Evolutionary conservation across 441 rosid species (phyloP).

Genomic region (Codiaeum variegatum): DNA sequence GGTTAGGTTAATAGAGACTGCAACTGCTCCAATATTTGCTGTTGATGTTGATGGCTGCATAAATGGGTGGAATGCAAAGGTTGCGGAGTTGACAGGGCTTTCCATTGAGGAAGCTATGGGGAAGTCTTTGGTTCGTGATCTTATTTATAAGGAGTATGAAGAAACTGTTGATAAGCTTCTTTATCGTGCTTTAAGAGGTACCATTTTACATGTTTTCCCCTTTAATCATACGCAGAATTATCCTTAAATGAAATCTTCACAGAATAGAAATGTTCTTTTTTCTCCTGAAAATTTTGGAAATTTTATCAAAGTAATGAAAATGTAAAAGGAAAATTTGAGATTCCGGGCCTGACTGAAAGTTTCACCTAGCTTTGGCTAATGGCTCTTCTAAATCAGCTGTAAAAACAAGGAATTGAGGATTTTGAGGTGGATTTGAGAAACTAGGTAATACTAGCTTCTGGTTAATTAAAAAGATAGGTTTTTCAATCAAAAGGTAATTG

Average conservation of each 20-base stretch:
- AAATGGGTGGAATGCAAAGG: constrained; percentile 96
- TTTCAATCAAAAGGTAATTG: neutral
- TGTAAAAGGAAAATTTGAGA: constrained; percentile 3
- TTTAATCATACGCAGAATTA: constrained; percentile 8
- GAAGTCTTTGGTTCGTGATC: constrained; percentile 78
- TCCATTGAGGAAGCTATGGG: constrained; percentile 94
- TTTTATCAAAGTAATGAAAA: constrained; percentile 2
- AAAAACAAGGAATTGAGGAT: neutral
- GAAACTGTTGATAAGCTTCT: constrained; percentile 73
- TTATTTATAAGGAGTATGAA: constrained; percentile 66
- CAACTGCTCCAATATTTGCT: constrained; percentile 92
- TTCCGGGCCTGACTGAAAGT: neutral
- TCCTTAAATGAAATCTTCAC: constrained; percentile 14
- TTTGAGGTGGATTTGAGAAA: neutral
- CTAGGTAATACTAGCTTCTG: neutral
- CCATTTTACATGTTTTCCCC: neutral
- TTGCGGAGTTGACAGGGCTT: constrained; percentile 80
- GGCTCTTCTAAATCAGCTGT: neutral
- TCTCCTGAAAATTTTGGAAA: neutral
- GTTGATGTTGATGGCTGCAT: constrained; percentile 70
- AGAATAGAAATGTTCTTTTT: neutral
- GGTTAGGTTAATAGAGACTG: constrained; percentile 96
- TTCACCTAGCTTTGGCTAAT: neutral
- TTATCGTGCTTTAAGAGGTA: constrained; percentile 74
- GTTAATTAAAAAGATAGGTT: neutral